phyloP scores from a whole-genome alignment of 129 eudicot species.

The Flaveria brownii region DNA sequence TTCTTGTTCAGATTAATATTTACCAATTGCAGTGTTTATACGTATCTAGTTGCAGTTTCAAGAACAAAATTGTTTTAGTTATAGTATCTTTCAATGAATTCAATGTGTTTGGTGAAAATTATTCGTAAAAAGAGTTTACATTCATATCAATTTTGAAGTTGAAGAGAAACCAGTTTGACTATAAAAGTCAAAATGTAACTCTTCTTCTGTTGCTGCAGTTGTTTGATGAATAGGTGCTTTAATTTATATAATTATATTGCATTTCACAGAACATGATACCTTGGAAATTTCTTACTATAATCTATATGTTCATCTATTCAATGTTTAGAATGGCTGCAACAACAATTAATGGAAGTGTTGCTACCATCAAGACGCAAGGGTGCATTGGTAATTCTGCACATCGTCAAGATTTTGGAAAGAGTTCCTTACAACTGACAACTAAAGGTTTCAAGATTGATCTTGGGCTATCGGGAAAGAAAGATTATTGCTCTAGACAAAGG shows the following conservation, averaged over 20 bases:
- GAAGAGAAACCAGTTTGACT: conserved; percentile 23
- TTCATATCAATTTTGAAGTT: conserved; percentile 3
- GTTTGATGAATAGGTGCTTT: conserved; percentile 22
- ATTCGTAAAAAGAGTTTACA: background rate
- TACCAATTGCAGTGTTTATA: conserved; percentile 5
- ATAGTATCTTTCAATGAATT: background rate
- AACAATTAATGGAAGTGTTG: conserved; percentile 55
- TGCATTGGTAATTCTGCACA: conserved; percentile 41
- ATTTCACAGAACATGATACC: background rate
- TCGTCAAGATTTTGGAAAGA: conserved; percentile 42
- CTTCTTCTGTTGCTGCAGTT: background rate
- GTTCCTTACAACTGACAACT: conserved; percentile 43
- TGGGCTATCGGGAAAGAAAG: conserved; percentile 39
- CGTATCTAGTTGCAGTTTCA: background rate
- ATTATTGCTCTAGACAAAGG: conserved; percentile 39
- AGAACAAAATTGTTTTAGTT: background rate
- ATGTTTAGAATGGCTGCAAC: conserved; percentile 77
- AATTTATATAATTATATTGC: background rate
- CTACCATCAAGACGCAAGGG: conserved; percentile 51
- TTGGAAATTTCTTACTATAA: background rate
- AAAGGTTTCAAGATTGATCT: conserved; percentile 45
- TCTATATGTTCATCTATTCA: background rate
- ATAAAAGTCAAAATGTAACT: conserved; percentile 12
- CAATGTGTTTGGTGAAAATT: background rate
- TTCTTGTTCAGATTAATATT: conserved; percentile 1